These are phyloP conservation scores for Henckelia pumila DNA, from an alignment of 257 asterid genomes.

Conservation along the genomic window DNA sequence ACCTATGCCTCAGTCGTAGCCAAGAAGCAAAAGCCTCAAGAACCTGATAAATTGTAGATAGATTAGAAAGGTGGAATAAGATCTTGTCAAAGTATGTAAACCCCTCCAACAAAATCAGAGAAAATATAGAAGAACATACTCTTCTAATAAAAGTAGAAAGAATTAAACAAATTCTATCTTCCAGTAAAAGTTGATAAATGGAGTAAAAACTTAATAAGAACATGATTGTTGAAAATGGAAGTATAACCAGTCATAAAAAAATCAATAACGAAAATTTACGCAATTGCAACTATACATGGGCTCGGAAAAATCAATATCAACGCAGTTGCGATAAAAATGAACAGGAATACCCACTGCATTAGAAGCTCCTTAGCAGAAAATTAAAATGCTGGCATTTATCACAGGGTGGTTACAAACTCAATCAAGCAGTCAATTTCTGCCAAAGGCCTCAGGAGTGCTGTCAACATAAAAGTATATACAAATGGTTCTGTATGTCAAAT, in stretches of 20 bases:
- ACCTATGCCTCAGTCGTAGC: slow-evolving; percentile 96
- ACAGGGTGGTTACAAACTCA: not conserved
- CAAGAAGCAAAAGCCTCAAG: slow-evolving; percentile 99
- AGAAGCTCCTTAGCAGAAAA: slow-evolving; percentile 12
- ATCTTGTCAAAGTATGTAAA: slow-evolving; percentile 20
- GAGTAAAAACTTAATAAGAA: not conserved
- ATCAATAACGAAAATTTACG: slow-evolving; percentile 7
- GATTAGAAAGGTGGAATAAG: slow-evolving; percentile 25
- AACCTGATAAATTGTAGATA: slow-evolving; percentile 54
- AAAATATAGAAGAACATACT: not conserved
- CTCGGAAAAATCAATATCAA: slow-evolving; percentile 12
- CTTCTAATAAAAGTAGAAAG: slow-evolving; percentile 2
- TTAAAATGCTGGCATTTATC: slow-evolving; percentile 5
- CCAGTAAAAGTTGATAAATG: not conserved
- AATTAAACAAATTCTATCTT: not conserved
- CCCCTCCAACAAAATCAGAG: slow-evolving; percentile 18
- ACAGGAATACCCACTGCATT: not conserved
- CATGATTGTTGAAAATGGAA: slow-evolving; percentile 24
- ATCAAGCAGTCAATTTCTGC: slow-evolving; percentile 15
- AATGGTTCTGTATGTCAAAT: slow-evolving; percentile 13
- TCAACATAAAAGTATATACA: slow-evolving; percentile 13
- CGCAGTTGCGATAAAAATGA: slow-evolving; percentile 15
- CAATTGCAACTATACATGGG: slow-evolving; percentile 16
- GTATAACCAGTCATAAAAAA: slow-evolving; percentile 16
- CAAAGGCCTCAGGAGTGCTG: not conserved